Base-by-base conservation (phyloP, 2,329 filamentous ascomycete species). In the Pezizomycotina sp. region DNA sequence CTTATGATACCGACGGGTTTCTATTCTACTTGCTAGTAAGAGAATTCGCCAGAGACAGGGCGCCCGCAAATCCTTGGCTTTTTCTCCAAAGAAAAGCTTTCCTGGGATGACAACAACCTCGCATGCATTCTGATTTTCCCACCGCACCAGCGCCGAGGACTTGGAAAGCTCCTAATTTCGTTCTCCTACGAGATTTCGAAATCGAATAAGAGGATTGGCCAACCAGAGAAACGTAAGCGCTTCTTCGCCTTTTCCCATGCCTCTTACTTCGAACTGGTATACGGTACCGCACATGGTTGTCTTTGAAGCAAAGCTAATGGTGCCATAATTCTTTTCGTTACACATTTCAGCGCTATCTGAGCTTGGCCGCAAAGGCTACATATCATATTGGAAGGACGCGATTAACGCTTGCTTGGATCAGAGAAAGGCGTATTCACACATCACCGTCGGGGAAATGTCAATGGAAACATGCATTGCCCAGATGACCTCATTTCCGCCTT, bases 1-100 rank as follows among this genome's bases (percentile, higher is more conserved):
- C 93, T 60, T 98, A 92, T 62, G 89, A 98, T 53, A 84, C 93
- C 28, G 73, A 74, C 4, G 81, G 79, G 33, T 98, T 98, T 60
- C 74, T 92, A 49, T 98, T 92, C 64, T 95, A 92, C 56, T 69
- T 92, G 4, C 72, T 95, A 34, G 77, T 89, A 77, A 84, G 53
- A 77, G 73, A 6, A 62, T 69, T n/a, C 49, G 65, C 45, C 16
- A 12, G 15, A 29, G 12, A 8, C 14, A 9, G 18, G 28, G 4
- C 5, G 19, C 13, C 32, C 31, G 9, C 37, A 40, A 12, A 39
- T 48, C 3, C 33, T 48, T 1, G 89, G 89, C n/a, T 95, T 95
- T 66, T 98, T 95, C 62, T 91, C 80, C 46, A 95, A 98, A 56
- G 89, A 98, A 58, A 95, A 95, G 57, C 78, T 93, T 65, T 92